phyloP scores from a whole-genome alignment of 768 basidiomycete genomes.

The Termitomyces bulborhizus region DNA sequence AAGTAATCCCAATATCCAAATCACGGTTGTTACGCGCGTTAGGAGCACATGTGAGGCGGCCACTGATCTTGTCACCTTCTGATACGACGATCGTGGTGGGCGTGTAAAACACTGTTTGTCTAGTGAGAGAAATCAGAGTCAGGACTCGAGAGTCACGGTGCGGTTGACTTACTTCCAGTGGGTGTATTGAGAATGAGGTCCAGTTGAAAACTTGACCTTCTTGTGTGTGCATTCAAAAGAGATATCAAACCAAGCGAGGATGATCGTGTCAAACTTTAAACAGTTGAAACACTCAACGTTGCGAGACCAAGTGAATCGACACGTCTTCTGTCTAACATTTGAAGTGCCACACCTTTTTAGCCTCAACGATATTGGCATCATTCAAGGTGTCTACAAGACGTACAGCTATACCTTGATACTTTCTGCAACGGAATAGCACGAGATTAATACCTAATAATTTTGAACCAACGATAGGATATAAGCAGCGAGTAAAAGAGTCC shows the following conservation, averaged over 20 bases:
- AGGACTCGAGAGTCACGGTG: not conserved
- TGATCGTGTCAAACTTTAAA: not conserved
- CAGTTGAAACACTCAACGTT: no score
- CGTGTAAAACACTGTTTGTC: conserved; percentile 98
- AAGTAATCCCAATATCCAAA: conserved; percentile 82
- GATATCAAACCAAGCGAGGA: conserved; percentile 99
- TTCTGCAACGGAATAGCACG: conserved; percentile 2
- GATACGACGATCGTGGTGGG: conserved; percentile 65
- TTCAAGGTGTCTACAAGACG: conserved; percentile 1
- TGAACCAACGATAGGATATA: not conserved
- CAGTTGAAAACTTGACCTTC: conserved; percentile 92
- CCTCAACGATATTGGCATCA: not conserved
- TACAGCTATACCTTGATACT: conserved; percentile 1
- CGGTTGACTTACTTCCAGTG: conserved; percentile 81
- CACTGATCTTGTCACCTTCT: conserved; percentile 67
- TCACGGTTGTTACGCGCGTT: conserved; percentile 94
- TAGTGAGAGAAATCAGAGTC: conserved; percentile 18
- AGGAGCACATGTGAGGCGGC: conserved; percentile 73
- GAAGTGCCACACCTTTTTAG: not conserved
- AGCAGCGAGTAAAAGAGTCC: not conserved
- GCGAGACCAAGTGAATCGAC: not conserved
- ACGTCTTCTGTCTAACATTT: not conserved
- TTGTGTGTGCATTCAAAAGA: conserved; percentile 95
- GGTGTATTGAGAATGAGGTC: conserved; percentile 94
- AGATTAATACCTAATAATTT: conserved; percentile 9